phyloP scores from a whole-genome alignment of 192 early-diverging fungal genomes.

The Podila minutissima region DNA sequence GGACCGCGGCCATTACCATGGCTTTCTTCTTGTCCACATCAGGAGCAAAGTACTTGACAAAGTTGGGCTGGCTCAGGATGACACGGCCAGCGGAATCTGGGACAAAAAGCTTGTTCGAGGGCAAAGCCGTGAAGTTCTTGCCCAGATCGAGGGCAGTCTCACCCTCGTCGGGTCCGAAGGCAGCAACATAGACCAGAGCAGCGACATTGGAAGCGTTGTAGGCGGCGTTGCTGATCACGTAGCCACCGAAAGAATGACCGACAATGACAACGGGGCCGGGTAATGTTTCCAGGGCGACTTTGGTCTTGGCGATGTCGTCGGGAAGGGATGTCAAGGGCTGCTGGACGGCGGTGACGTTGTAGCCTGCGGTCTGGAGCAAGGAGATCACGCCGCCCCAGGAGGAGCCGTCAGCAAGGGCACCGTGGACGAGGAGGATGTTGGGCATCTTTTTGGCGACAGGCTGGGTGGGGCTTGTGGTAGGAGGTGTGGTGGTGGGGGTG shows the following conservation, averaged over 20 bases:
- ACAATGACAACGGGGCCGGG: slow-evolving; percentile 10
- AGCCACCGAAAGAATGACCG: slow-evolving; percentile 15
- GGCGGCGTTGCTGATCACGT: not conserved
- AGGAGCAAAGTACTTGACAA: slow-evolving; percentile 14
- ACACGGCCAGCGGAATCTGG: no score
- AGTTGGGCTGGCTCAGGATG: slow-evolving; percentile 3
- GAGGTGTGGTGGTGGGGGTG: not conserved
- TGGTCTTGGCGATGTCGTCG: slow-evolving; percentile 7
- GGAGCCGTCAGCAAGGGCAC: slow-evolving; percentile 4
- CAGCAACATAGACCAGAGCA: slow-evolving; percentile 6
- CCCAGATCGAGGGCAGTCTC: not conserved
- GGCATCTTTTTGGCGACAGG: not conserved
- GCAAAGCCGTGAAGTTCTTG: not conserved
- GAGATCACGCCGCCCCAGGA: slow-evolving; percentile 5
- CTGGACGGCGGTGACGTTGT: slow-evolving; percentile 6
- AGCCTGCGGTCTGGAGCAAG: not conserved
- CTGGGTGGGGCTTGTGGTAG: no score
- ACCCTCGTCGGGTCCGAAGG: slow-evolving; percentile 3
- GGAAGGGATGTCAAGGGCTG: slow-evolving; percentile 1
- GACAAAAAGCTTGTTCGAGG: not conserved
- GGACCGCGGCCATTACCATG: slow-evolving; percentile 3
- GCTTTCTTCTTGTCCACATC: slow-evolving; percentile 6
- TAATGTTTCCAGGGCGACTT: not conserved
- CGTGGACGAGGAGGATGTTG: slow-evolving; percentile 14
- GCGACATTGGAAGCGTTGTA: not conserved